These are phyloP conservation scores for Phytophthora constricta DNA, from an alignment of 352 stramenopile species.

Conservation along the genomic window DNA sequence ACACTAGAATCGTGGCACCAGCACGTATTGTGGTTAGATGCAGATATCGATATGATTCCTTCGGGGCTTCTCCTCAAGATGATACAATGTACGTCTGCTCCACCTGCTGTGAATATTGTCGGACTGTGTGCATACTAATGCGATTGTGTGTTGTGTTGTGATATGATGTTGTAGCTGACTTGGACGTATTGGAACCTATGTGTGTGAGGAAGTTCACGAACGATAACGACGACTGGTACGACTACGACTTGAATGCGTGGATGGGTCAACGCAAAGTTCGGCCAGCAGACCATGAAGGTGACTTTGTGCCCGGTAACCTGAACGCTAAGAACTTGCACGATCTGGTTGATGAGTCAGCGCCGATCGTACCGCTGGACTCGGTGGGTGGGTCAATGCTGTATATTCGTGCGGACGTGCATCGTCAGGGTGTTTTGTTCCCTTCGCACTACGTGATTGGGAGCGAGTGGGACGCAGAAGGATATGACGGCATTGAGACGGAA, in stretches of 20 bases:
- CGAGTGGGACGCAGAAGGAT: conserved; percentile 46
- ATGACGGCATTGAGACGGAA: too few relatives aligned
- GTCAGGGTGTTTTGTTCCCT: conserved; percentile 53
- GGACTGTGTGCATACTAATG: too few relatives aligned
- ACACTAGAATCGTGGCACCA: conserved; percentile 45
- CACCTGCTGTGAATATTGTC: too few relatives aligned
- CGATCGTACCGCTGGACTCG: conserved; percentile 44
- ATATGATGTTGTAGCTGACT: conserved; percentile 21
- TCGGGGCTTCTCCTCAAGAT: conserved; percentile 38
- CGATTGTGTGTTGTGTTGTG: conserved; percentile 2
- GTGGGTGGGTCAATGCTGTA: conserved; percentile 62
- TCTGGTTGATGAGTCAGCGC: conserved; percentile 11
- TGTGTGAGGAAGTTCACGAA: conserved; percentile 29
- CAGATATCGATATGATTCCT: conserved; percentile 40
- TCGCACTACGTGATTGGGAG: conserved; percentile 50
- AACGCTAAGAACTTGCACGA: conserved; percentile 27
- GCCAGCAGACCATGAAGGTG: conserved; percentile 6
- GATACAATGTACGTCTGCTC: conserved; percentile 21
- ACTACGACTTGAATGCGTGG: conserved; percentile 37
- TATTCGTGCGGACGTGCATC: conserved; percentile 50
- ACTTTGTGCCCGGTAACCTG: conserved; percentile 28
- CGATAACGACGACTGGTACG: conserved; percentile 26
- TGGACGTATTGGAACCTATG: conserved; percentile 35
- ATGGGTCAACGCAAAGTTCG: conserved; percentile 26
- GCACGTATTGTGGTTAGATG: conserved; percentile 49